Base-by-base conservation (phyloP, 1,284 basidiomycete genomes). In the Malassezia vespertilionis region DNA sequence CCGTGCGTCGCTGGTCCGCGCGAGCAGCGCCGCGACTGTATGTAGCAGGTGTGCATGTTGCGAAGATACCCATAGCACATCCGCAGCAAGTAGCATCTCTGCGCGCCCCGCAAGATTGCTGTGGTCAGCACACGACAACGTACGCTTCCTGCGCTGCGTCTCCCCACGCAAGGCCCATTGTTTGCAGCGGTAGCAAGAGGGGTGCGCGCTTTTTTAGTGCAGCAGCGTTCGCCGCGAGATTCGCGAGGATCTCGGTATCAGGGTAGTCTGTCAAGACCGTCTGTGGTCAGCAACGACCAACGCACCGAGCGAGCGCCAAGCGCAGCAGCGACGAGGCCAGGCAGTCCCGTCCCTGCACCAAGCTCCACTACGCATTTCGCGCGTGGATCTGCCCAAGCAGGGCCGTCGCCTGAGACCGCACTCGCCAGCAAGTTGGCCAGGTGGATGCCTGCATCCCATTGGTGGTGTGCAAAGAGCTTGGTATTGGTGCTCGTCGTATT, bases 51-150 rank as follows among this genome's bases (percentile, higher is more conserved):
- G 28, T 0, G 43, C 55, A 33, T 67, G 64, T 21, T 54, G 53
- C n/a, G 61, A 64, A 1, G 61, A 64, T 22, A 67, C 60, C 64
- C 64, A 67, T n/a, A 67, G 53, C 2, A 61, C 58, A 31, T 67
- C 64, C 1, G 64, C 64, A 17, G 62, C 62, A 0, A 67, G 38
- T 0, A 67, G 57, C 2, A 53, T 15, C 15, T 65, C 61, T 33
- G 54, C 62, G 3, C 53, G 55, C 8, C 44, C 42, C 14, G 24
- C 28, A 21, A 40, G n/a, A 2, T 15, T 38, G 28, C 26, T 14
- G 8, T 12, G 18, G 30, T 10, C 17, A 28, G 14, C 32, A 2
- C 10, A 17, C 17, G 24, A n/a, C 33, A 11, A 24, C 46, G 28
- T 26, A 42, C 41, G 11, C 20, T 21, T 39, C 48, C 15, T 45